phyloP scores from a whole-genome alignment of 225 moss, liverwort and hornwort species.

The Pleurozium schreberi region DNA sequence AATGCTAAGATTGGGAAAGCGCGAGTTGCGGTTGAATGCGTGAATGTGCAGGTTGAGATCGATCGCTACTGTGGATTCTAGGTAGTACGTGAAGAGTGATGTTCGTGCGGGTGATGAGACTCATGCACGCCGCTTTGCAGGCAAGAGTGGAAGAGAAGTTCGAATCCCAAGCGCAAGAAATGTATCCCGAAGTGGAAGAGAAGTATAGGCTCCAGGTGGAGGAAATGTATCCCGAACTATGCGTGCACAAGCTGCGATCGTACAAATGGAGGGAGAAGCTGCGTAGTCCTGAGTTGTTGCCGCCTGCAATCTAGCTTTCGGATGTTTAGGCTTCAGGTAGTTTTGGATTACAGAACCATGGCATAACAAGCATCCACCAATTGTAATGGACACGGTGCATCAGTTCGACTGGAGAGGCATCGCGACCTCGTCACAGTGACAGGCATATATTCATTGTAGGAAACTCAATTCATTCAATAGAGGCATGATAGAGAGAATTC shows the following conservation, averaged over 20 bases:
- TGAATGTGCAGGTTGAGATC: neutral
- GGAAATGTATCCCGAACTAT: neutral
- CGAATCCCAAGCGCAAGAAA: neutral
- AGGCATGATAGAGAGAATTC: constrained; percentile 14
- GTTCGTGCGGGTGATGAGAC: neutral
- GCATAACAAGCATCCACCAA: neutral
- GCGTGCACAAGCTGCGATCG: neutral
- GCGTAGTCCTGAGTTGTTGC: neutral
- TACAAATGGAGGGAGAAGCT: constrained; percentile 22
- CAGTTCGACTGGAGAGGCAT: neutral
- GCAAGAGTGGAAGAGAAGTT: neutral
- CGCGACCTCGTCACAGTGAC: neutral
- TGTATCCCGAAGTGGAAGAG: neutral
- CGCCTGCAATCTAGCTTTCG: neutral
- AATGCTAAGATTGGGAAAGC: neutral
- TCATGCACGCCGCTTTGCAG: neutral
- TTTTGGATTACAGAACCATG: neutral
- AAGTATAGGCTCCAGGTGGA: neutral
- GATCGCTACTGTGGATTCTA: neutral
- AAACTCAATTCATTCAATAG: neutral
- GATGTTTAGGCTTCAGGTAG: neutral
- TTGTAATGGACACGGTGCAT: neutral
- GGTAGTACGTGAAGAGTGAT: neutral
- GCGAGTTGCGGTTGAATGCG: neutral
- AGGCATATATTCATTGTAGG: neutral